Conservation (phyloP, 768 basidiomycete genomes). For the Hydnomerulius pinastri region DNA sequence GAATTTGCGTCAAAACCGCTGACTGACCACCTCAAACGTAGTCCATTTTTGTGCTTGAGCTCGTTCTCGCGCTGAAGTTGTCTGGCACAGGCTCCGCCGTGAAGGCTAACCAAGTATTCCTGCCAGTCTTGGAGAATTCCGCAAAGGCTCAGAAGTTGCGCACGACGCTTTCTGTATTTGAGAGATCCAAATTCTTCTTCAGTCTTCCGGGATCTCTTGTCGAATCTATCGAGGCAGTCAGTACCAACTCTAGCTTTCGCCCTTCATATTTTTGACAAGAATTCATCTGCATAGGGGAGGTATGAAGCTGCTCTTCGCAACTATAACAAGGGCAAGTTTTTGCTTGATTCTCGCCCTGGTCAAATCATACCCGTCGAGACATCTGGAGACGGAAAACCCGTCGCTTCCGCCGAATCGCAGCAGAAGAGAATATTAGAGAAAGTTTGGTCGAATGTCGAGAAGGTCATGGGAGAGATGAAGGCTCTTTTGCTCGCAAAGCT, state of each 20-base stretch:
- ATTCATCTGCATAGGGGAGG: slow-evolving; percentile 63
- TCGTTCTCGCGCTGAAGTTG: slow-evolving; percentile 5
- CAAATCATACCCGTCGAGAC: slow-evolving; percentile 75
- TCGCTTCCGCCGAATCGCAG: slow-evolving; percentile 61
- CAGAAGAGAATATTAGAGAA: slow-evolving; percentile 94
- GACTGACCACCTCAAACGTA: slow-evolving; percentile 84
- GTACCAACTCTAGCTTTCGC: slow-evolving; percentile 20
- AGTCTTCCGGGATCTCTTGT: slow-evolving; percentile 91
- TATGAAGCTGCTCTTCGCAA: slow-evolving; percentile 93
- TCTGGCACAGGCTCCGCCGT: slow-evolving; percentile 70
- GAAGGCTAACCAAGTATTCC: slow-evolving; percentile 93
- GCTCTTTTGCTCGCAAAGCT: slow-evolving; percentile 74
- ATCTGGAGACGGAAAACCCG: slow-evolving; percentile 55
- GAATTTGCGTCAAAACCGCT: slow-evolving; percentile 86
- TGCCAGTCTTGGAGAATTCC: slow-evolving; percentile 94
- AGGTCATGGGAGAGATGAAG: slow-evolving; percentile 91
- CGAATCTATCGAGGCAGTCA: slow-evolving; percentile 86
- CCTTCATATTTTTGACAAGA: background rate
- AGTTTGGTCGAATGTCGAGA: slow-evolving; percentile 94
- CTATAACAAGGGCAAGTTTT: slow-evolving; percentile 94
- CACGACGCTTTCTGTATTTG: slow-evolving; percentile 92
- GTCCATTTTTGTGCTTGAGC: slow-evolving; percentile 14
- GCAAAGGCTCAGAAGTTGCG: slow-evolving; percentile 92
- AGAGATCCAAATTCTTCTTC: slow-evolving; percentile 97
- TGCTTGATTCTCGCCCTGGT: slow-evolving; percentile 86